A percentile compares a stretch with the other conserved stretches of the same genome.
Evolutionary conservation across 2,329 filamentous ascomycete species (phyloP).

Genomic region (Trichoderma aggressivum): DNA sequence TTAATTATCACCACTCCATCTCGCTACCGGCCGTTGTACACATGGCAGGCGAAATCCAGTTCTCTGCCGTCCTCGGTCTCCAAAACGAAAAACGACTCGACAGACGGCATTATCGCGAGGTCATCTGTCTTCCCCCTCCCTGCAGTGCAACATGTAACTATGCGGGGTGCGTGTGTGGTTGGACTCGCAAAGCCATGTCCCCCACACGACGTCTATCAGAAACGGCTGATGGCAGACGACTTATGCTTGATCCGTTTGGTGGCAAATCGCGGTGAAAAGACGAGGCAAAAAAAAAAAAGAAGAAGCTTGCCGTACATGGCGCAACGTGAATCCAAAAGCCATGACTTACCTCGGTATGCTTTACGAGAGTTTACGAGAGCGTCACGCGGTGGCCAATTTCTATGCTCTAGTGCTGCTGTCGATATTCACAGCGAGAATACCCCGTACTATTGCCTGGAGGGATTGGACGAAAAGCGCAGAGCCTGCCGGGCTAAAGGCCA

Average conservation of each 20-base stretch:
- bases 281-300: not conserved
- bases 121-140: constrained; percentile 15
- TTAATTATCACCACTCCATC: not conserved
- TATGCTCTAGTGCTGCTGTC: not conserved
- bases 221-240: not conserved
- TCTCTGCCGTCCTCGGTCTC: not conserved
- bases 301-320: not conserved
- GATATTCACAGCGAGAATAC: not conserved
- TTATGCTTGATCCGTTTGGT: not conserved
- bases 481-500: not conserved
- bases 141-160: constrained; percentile 18
- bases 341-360: not conserved
- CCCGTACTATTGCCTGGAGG: not conserved
- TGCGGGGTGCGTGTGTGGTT: constrained; percentile 15
- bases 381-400: not conserved
- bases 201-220: not conserved
- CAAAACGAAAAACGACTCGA: not conserved
- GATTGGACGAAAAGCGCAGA: not conserved
- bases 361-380: not conserved
- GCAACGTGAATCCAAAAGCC: not conserved
- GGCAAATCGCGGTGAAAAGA: not conserved
- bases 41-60: not conserved
- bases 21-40: not conserved
- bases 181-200: not conserved
- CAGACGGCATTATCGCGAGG: constrained; percentile 8